Conservation (phyloP, 345 rosid genomes). For the Garcia nutans region DNA sequence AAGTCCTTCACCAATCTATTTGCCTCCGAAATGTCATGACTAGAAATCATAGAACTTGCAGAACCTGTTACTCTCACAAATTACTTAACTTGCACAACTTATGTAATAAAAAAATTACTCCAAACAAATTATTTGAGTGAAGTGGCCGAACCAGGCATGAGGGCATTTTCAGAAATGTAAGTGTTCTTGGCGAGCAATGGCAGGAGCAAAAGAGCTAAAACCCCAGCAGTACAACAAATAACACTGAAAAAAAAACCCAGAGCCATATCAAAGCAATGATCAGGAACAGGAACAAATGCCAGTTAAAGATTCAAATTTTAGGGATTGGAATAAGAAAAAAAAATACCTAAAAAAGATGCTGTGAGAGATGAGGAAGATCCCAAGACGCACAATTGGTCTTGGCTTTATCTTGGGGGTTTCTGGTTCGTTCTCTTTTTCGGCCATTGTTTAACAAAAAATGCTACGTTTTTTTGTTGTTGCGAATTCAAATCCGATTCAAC, state of each 20-base stretch:
- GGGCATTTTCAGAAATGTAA: slow-evolving; percentile 94
- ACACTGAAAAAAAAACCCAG: slow-evolving; percentile 44
- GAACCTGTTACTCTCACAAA: slow-evolving; percentile 50
- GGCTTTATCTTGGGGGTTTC: slow-evolving; percentile 36
- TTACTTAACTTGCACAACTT: too few species aligned
- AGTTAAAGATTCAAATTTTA: neutral
- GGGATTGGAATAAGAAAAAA: neutral
- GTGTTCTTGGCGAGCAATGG: slow-evolving; percentile 93
- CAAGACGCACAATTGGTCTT: slow-evolving; percentile 81
- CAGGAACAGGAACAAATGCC: neutral
- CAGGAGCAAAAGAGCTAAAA: slow-evolving; percentile 64
- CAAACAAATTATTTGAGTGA: neutral
- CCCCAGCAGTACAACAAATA: slow-evolving; percentile 69
- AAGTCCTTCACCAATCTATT: slow-evolving; percentile 64
- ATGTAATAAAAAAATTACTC: too few species aligned
- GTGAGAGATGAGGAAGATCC: slow-evolving; percentile 75
- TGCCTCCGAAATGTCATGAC: slow-evolving; percentile 59
- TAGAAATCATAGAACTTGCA: slow-evolving; percentile 77
- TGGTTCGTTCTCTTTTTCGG: slow-evolving; percentile 14
- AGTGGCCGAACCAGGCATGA: slow-evolving; percentile 81
- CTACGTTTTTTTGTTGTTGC: too few species aligned
- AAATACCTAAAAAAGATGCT: slow-evolving; percentile 70
- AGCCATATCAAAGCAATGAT: neutral
- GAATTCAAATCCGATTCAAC: neutral
- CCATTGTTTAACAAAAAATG: neutral